Conservation (phyloP, 768 basidiomycete genomes). For the Rhodotorula paludigena region DNA sequence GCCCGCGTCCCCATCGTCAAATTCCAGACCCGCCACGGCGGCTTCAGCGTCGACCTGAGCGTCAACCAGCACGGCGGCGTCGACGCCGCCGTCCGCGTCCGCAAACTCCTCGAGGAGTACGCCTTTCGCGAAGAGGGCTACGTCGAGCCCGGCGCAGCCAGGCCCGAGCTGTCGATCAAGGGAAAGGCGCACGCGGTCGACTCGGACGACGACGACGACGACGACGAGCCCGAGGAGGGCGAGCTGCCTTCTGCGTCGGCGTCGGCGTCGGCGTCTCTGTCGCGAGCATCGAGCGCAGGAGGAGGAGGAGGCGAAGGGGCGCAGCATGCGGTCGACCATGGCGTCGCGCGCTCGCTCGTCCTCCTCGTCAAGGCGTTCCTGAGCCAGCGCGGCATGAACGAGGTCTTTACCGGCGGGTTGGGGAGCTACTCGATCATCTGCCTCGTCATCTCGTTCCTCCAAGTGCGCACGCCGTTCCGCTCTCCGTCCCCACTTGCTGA, state of each 20-base stretch:
- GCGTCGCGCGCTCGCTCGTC: slow-evolving; percentile 54
- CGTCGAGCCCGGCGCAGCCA: slow-evolving; percentile 24
- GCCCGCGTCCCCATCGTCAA: slow-evolving; percentile 97
- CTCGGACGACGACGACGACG: background rate
- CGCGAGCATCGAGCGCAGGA: background rate
- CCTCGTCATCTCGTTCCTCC: slow-evolving; percentile 85
- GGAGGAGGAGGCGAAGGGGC: background rate
- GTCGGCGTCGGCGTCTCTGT: too few species aligned
- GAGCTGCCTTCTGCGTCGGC: background rate
- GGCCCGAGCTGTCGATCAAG: slow-evolving; percentile 47
- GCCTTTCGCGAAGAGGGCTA: slow-evolving; percentile 33
- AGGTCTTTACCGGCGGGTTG: slow-evolving; percentile 92
- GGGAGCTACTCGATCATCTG: slow-evolving; percentile 94
- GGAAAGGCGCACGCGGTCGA: slow-evolving; percentile 13
- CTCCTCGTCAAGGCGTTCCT: slow-evolving; percentile 87
- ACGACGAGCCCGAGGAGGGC: background rate
- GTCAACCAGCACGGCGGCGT: slow-evolving; percentile 86
- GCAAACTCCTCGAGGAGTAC: slow-evolving; percentile 63
- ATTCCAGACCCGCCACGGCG: slow-evolving; percentile 71
- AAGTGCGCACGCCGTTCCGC: slow-evolving; percentile 52
- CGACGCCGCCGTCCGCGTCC: slow-evolving; percentile 69
- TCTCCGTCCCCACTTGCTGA: background rate
- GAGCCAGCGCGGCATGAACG: slow-evolving; percentile 85
- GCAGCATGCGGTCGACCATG: slow-evolving; percentile 31
- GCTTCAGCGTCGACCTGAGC: slow-evolving; percentile 84